Conservation (phyloP, 805 yeast genomes). For the Phaffomyces thermotolerans region DNA sequence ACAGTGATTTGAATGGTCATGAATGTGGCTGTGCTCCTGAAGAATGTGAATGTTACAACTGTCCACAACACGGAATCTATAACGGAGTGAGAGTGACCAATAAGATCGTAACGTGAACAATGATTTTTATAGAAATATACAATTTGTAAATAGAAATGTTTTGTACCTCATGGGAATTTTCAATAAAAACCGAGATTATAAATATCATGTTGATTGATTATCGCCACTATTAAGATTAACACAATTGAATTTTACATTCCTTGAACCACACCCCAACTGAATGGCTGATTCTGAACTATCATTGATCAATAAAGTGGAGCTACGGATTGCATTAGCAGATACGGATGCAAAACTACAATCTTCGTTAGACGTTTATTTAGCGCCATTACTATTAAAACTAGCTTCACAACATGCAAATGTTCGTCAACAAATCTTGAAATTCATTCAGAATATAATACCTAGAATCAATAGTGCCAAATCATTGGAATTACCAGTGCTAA, state of each 20-base stretch:
- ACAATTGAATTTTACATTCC: too few relatives aligned
- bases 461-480: constrained; percentile 50
- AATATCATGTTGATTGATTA: too few relatives aligned
- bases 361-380: constrained; percentile 52
- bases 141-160: not conserved
- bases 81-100: constrained; percentile 12
- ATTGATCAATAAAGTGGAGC: constrained; percentile 70
- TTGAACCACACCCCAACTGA: not conserved
- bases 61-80: constrained; percentile 16
- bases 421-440: constrained; percentile 57
- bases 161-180: too few relatives aligned
- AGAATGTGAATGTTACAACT: constrained; percentile 19
- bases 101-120: not conserved
- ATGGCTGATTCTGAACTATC: constrained; percentile 42
- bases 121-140: not conserved
- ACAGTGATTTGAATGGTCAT: constrained; percentile 5
- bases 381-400: constrained; percentile 74
- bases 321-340: constrained; percentile 70
- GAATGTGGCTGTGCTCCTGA: constrained; percentile 19
- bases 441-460: constrained; percentile 60
- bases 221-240: constrained; percentile 3
- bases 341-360: constrained; percentile 57
- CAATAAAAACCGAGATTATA: too few relatives aligned
- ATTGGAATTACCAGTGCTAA: constrained; percentile 56
- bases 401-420: constrained; percentile 64